Evolutionary conservation across 2,329 filamentous ascomycete species (phyloP).

Genomic region (Cryphonectria radicalis): DNA sequence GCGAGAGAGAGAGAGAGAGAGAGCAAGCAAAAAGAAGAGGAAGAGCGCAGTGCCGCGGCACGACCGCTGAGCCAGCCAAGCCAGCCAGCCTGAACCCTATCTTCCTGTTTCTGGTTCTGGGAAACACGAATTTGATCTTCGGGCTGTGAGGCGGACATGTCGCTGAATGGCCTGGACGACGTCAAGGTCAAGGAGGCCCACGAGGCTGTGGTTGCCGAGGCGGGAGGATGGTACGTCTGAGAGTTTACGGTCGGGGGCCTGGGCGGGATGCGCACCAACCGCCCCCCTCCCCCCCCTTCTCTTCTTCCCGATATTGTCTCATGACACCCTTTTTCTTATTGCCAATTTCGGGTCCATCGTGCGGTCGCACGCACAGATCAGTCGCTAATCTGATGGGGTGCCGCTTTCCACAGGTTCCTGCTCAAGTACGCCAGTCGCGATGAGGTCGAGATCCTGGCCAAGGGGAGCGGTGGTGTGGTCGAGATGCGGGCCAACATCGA

Average conservation of each 20-base stretch:
- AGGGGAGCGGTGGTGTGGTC: slow-evolving; percentile 79
- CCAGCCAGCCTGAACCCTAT: not conserved
- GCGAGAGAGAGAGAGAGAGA: too few relatives aligned
- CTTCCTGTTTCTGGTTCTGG: not conserved
- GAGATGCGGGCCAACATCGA: slow-evolving; percentile 82
- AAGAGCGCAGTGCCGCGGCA: slow-evolving; percentile 5
- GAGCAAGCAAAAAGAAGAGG: not conserved
- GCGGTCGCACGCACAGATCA: slow-evolving; percentile 11
- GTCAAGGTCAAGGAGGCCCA: slow-evolving; percentile 82
- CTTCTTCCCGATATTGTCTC: not conserved
- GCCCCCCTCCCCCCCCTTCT: too few relatives aligned
- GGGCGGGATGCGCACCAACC: slow-evolving; percentile 8
- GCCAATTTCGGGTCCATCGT: slow-evolving; percentile 11
- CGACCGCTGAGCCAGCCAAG: not conserved
- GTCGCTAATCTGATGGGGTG: slow-evolving; percentile 17
- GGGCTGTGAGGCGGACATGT: slow-evolving; percentile 63
- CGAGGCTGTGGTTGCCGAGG: slow-evolving; percentile 76
- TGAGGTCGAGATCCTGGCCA: slow-evolving; percentile 77
- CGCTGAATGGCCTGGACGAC: slow-evolving; percentile 92
- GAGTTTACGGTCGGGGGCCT: slow-evolving; percentile 21
- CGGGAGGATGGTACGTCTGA: slow-evolving; percentile 85
- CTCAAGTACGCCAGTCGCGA: slow-evolving; percentile 90
- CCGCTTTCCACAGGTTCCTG: slow-evolving; percentile 72
- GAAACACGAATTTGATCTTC: not conserved
- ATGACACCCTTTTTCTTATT: not conserved